Evolutionary conservation across 495 filamentous ascomycete species (phyloP), one percentile per base, ranked within the genome.

Genomic region (Pyrenula aspistea): DNA sequence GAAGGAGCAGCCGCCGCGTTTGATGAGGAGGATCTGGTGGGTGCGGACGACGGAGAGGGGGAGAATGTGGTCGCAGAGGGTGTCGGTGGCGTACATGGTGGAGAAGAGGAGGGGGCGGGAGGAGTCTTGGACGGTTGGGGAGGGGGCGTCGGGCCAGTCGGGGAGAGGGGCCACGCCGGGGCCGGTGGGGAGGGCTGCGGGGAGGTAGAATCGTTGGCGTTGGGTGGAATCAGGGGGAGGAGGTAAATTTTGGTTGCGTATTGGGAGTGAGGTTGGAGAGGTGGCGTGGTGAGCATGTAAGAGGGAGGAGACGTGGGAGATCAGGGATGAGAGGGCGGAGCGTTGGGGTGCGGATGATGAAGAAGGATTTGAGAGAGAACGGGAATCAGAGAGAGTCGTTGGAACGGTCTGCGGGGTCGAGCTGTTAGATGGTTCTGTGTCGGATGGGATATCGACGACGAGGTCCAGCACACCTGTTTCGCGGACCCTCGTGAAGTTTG

Each of bases 1-100:
- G 69, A 97, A 97, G 47, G 75, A 86, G 71, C 93, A 98, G 2
- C 81, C 84, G 20, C 93, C 93, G 21, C 93, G 85, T 25, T 81
- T 84, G 57, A 97, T 77, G 23, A 96, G 79, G 57, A 98, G 80
- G 15, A 96, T 74, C 59, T 95, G 83, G 67, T 94, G 77, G n/a
- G 71, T 73, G 12, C 80, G 81, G 0, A 80, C 76, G 2, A 84
- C 74, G 0, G 77, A 68, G 12, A 79, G 73, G 0, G 83, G 81
- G 0, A 95, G 74, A 19, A 75, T 77, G 15, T 73, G 68, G 48
- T 79, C 62, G 69, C 91, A 96, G 55, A 83, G 77, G 15, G 84
- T 76, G 56, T 75, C 84, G 21, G 87, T 82, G 57, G 88, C 77
- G 71, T 86, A 90, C 58, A 95, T 73, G 10, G 66, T 79, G 2